These are phyloP conservation scores for Vitis riparia DNA, from an alignment of 164 flowering plant genomes.

Conservation along the genomic window DNA sequence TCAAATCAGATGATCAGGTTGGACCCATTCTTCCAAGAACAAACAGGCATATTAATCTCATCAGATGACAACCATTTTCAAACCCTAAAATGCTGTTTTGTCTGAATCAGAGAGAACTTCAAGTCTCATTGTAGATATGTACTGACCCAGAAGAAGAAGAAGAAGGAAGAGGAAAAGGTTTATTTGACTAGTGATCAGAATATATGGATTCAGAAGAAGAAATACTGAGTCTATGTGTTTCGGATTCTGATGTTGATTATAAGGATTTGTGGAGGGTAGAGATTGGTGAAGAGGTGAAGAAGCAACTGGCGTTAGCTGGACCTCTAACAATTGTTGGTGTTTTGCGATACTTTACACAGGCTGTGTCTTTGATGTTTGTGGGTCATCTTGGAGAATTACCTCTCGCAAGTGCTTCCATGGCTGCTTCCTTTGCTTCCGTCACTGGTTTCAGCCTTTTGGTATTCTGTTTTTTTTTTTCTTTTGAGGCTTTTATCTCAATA, in stretches of 20 bases:
- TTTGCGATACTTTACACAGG: constrained; percentile 34
- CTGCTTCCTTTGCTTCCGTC: constrained; percentile 52
- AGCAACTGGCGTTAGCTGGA: constrained; percentile 44
- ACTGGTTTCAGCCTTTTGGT: constrained; percentile 60
- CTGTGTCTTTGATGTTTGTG: constrained; percentile 56
- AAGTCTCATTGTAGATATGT: not conserved
- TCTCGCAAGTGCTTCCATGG: constrained; percentile 56
- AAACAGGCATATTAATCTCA: too few species aligned
- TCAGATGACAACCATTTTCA: too few species aligned
- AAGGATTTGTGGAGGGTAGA: constrained; percentile 6
- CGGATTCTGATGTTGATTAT: too few species aligned
- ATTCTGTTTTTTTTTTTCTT: not conserved
- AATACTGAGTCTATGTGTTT: too few species aligned
- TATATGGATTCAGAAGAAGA: too few species aligned
- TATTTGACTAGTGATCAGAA: too few species aligned
- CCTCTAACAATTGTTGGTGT: constrained; percentile 39
- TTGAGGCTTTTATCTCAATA: not conserved
- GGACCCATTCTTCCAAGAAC: too few species aligned
- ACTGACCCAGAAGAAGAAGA: too few species aligned
- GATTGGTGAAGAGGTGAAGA: constrained; percentile 30
- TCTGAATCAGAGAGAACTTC: too few species aligned
- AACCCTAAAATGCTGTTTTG: too few species aligned
- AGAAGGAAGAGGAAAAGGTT: too few species aligned
- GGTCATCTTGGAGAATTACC: constrained; percentile 61
- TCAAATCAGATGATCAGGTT: too few species aligned